These are phyloP conservation scores for Amphicarpaea edgeworthii DNA, from an alignment of 306 rosid genomes.

Conservation along the genomic window DNA sequence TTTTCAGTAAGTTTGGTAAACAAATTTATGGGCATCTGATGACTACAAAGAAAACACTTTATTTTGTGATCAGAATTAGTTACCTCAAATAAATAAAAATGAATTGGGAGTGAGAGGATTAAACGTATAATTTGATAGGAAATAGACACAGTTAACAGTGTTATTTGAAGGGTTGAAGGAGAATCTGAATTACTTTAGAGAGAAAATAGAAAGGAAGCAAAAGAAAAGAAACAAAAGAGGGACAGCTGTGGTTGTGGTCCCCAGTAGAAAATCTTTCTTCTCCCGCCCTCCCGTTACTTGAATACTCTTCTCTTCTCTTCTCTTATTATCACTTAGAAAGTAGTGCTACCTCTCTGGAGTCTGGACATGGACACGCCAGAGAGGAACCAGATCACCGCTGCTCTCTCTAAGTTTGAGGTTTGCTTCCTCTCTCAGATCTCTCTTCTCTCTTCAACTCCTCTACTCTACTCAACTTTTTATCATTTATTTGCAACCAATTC, in stretches of 20 bases:
- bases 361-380: constrained; percentile 90
- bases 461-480: too few relatives aligned
- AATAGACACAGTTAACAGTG: too few relatives aligned
- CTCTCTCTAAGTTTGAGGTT: constrained; percentile 76
- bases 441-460: too few relatives aligned
- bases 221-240: not conserved
- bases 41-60: too few relatives aligned
- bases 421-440: too few relatives aligned
- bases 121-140: not conserved
- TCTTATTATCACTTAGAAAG: not conserved
- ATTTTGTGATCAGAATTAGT: too few relatives aligned
- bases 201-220: not conserved
- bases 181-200: constrained; percentile 1
- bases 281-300: constrained; percentile 44
- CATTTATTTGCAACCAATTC: too few relatives aligned
- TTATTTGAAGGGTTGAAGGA: not conserved
- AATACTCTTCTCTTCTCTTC: constrained; percentile 36
- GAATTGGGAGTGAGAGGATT: too few relatives aligned
- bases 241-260: constrained; percentile 49
- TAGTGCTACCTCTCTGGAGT: constrained; percentile 53
- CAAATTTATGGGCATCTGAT: not conserved
- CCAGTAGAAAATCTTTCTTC: constrained; percentile 37
- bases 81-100: too few relatives aligned
- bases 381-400: constrained; percentile 72
- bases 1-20: constrained; percentile 15